These are phyloP conservation scores for Schizopora paradoxa DNA, from an alignment of 1,284 basidiomycete species.

Conservation along the genomic window DNA sequence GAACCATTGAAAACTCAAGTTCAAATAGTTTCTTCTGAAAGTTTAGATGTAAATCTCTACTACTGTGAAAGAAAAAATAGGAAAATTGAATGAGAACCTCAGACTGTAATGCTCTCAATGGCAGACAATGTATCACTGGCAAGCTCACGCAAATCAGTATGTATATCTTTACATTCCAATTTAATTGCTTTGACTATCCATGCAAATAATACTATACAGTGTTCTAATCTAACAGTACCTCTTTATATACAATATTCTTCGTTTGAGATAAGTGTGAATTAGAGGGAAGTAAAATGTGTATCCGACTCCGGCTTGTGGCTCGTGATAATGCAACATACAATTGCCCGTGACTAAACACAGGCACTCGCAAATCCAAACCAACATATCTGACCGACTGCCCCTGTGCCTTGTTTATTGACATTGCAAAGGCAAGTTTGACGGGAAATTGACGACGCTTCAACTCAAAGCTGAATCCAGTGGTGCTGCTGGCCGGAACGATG, in stretches of 20 bases:
- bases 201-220: too few relatives aligned
- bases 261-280: not conserved
- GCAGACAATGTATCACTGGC: too few relatives aligned
- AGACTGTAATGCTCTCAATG: too few relatives aligned
- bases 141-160: too few relatives aligned
- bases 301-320: constrained; percentile 24
- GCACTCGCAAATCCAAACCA: constrained; percentile 29
- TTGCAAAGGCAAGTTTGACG: constrained; percentile 35
- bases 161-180: too few relatives aligned
- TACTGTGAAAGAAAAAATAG: too few relatives aligned
- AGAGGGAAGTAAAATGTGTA: constrained; percentile 27
- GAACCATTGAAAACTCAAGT: too few relatives aligned
- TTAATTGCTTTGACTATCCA: too few relatives aligned
- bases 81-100: too few relatives aligned
- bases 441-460: constrained; percentile 34
- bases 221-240: constrained; percentile 8
- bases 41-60: too few relatives aligned
- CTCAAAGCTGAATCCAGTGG: constrained; percentile 23
- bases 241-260: constrained; percentile 16
- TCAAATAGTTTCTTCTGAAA: too few relatives aligned
- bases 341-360: constrained; percentile 40
- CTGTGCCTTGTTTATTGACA: constrained; percentile 41
- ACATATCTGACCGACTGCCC: constrained; percentile 35
- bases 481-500: constrained; percentile 20
- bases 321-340: constrained; percentile 39